These are phyloP conservation scores for Clavulina sp. DNA, from an alignment of 768 basidiomycete species.

Conservation along the genomic window DNA sequence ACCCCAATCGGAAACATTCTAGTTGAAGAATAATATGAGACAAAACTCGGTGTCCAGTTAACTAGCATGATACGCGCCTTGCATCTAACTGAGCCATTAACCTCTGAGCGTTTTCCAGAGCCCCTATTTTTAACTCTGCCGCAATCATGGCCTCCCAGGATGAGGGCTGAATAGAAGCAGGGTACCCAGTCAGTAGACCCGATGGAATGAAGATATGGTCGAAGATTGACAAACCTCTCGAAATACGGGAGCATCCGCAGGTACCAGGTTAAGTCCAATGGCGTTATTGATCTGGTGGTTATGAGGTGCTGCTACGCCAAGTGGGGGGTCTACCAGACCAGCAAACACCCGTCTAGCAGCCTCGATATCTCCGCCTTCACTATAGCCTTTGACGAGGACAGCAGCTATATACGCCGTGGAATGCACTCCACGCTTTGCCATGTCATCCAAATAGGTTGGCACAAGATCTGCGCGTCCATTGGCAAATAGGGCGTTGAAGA, in stretches of 20 bases:
- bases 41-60: background rate
- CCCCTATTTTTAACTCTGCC: conserved; percentile 67
- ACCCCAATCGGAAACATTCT: conserved; percentile 42
- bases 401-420: conserved; percentile 96
- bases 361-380: conserved; percentile 50
- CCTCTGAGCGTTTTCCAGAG: conserved; percentile 47
- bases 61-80: conserved; percentile 29
- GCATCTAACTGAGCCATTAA: conserved; percentile 56
- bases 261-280: conserved; percentile 17
- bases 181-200: conserved; percentile 4
- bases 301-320: conserved; percentile 71
- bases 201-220: background rate
- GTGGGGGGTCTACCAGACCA: conserved; percentile 55
- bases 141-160: conserved; percentile 95
- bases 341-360: conserved; percentile 68
- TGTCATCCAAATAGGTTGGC: conserved; percentile 42
- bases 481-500: conserved; percentile 72
- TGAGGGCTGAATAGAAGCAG: conserved; percentile 37
- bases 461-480: conserved; percentile 66
- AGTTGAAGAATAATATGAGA: background rate
- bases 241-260: conserved; percentile 46
- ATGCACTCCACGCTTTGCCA: conserved; percentile 46
- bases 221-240: conserved; percentile 59
- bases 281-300: conserved; percentile 64
- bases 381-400: conserved; percentile 51